Evolutionary conservation across 257 asterid species (phyloP).

Genomic region (Eustoma russellianum): DNA sequence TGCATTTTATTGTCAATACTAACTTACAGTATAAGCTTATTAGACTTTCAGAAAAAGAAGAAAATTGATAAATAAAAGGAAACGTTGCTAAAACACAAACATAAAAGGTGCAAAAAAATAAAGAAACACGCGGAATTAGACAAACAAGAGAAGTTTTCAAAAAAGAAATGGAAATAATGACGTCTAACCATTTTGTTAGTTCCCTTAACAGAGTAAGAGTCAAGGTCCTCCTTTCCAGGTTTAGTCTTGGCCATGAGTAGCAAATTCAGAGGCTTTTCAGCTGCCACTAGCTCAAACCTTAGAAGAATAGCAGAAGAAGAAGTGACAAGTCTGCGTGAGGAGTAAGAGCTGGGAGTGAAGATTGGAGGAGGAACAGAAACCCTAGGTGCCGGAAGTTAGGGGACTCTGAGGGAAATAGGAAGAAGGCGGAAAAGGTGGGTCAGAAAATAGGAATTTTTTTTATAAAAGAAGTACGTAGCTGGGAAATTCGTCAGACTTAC

Average conservation of each 20-base stretch:
- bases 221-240: constrained; percentile 89
- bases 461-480: no score
- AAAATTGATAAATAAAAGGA: neutral
- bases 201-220: constrained; percentile 76
- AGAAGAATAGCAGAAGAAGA: neutral
- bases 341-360: neutral
- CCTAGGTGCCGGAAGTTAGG: constrained; percentile 12
- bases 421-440: neutral
- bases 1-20: no score
- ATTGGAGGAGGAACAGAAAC: constrained; percentile 9
- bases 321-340: neutral
- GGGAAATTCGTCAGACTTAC: no score
- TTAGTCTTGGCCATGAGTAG: constrained; percentile 83
- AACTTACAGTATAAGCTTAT: no score
- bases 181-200: constrained; percentile 87
- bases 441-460: no score
- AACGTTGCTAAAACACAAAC: neutral
- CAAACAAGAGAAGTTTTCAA: neutral
- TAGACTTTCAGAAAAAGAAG: neutral
- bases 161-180: constrained; percentile 7
- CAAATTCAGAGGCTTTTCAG: neutral
- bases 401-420: neutral
- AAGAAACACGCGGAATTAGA: neutral
- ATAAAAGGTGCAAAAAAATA: neutral
- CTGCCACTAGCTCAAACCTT: neutral